Evolutionary conservation across 257 asterid species (phyloP).

Genomic region (Scutellaria baicalensis): DNA sequence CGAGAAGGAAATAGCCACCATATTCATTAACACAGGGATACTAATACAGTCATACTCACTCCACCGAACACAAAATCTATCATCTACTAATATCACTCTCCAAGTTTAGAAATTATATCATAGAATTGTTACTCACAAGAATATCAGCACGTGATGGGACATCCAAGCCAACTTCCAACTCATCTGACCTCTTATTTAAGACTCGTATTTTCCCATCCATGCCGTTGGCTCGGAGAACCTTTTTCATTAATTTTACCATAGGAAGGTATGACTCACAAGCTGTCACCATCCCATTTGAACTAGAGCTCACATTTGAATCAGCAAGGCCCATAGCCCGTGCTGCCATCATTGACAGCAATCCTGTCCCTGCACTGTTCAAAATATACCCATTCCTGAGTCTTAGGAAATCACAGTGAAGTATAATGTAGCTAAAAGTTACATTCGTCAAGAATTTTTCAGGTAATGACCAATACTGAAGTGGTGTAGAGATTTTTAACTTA

Average conservation of each 20-base stretch:
- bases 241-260: constrained; percentile 79
- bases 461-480: background rate
- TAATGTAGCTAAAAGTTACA: background rate
- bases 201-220: constrained; percentile 58
- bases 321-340: constrained; percentile 65
- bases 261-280: constrained; percentile 98
- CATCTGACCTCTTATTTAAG: constrained; percentile 90
- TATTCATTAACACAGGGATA: background rate
- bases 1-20: background rate
- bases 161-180: constrained; percentile 69
- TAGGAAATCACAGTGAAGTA: background rate
- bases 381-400: background rate
- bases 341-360: constrained; percentile 89
- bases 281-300: constrained; percentile 57
- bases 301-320: constrained; percentile 23
- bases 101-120: background rate
- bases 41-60: background rate
- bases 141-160: constrained; percentile 75
- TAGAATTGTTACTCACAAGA: constrained; percentile 50
- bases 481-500: background rate
- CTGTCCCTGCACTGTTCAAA: constrained; percentile 84
- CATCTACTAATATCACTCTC: background rate
- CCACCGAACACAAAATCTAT: background rate
- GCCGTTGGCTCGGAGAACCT: constrained; percentile 61
- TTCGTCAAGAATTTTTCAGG: background rate